Evolutionary conservation across 257 asterid genomes (phyloP), one percentile per base, ranked within the genome.

Genomic region (Perilla frutescens): DNA sequence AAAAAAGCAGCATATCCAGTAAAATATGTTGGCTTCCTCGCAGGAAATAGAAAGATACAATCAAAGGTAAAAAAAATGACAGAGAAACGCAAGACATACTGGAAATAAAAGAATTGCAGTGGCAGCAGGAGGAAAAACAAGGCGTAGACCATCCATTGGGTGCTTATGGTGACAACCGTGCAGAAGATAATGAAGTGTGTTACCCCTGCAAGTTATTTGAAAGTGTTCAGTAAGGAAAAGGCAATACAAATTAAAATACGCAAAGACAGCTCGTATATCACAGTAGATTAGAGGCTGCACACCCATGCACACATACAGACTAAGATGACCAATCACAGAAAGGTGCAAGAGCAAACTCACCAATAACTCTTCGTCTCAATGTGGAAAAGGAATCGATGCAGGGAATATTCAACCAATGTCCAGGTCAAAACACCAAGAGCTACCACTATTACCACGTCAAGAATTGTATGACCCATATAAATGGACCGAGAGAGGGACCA

Each of bases 101-200:
- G 96, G 97, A 65, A 77, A 73, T 60, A 86, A 67, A 32, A 90
- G 81, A 70, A 90, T 20, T 48, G 89, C 87, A 4, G 96, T 73
- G 15, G 96, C 96, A 59, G 96, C 77, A 8, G 98, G 96, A 43
- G 98, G 98, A 71, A 92, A 88, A 74, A 92, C 96, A 31, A 92
- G 94, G 53, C 96, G 88, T 4, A 84, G 83, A 56, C 87, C 86
- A 76, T 92, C 98, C 96, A 88, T 88, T 34, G 98, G 98, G 87
- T 92, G 98, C 84, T 92, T 92, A 66, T 90, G 98, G 81, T 92
- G 96, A 76, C 96, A 90, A 36, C 98, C 98, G 43, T 90, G 96
- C 76, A 90, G 79, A 62, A 92, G 87, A 80, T 90, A 92, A 78
- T 92, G 96, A 66, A 86, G 7, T 2, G 98, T 90, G 82, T 87